Conservation (phyloP, 768 basidiomycete species). For the Pulveroboletus sp. region DNA sequence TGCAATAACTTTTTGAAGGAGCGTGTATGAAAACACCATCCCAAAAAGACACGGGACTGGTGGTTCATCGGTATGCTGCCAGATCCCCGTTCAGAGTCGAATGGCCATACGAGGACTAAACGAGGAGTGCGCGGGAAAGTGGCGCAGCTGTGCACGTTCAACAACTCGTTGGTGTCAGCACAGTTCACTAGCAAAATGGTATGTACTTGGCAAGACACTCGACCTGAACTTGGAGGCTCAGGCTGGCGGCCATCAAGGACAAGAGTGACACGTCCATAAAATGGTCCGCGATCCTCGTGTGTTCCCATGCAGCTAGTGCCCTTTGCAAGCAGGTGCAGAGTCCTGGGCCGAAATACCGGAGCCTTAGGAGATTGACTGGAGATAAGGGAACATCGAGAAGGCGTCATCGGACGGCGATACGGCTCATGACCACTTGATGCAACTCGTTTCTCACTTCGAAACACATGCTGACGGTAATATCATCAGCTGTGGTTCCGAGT, state of each 20-base stretch:
- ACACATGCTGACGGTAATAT: too few relatives aligned
- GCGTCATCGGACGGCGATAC: background rate
- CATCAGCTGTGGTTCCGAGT: too few relatives aligned
- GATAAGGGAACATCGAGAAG: constrained; percentile 1
- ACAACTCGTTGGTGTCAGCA: too few relatives aligned
- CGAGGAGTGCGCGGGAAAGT: background rate
- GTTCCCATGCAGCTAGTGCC: constrained; percentile 1
- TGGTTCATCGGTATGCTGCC: background rate
- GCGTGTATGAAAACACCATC: background rate
- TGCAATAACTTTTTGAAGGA: background rate
- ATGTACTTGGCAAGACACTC: too few relatives aligned
- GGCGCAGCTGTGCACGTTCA: too few relatives aligned
- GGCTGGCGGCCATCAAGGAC: too few relatives aligned
- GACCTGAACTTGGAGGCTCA: too few relatives aligned
- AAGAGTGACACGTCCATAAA: too few relatives aligned
- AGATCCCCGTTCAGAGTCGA: background rate
- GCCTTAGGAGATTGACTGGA: constrained; percentile 12
- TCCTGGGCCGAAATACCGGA: background rate
- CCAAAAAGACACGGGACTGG: background rate
- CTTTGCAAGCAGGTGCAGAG: background rate
- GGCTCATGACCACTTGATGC: background rate
- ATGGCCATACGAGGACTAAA: too few relatives aligned
- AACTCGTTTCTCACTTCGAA: background rate
- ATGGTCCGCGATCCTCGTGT: background rate
- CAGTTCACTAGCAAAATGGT: too few relatives aligned